These are phyloP conservation scores for Sporothrix luriei DNA, from an alignment of 2,329 filamentous ascomycete genomes.

Conservation along the genomic window DNA sequence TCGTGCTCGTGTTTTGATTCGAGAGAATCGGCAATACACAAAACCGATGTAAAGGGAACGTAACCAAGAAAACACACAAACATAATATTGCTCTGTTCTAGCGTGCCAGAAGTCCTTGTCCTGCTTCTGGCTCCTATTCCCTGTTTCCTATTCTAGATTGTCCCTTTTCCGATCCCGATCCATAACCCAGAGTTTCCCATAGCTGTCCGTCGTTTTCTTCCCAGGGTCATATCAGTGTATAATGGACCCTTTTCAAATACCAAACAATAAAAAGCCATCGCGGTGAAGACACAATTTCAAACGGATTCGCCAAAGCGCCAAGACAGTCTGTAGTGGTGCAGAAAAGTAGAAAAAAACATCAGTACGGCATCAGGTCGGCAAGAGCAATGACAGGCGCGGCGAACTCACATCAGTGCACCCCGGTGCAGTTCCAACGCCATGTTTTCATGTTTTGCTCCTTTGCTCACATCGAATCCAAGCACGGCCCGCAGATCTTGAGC, in stretches of 20 bases:
- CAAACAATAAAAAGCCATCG: slow-evolving; percentile 2
- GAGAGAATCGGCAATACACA: neutral
- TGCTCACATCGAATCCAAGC: slow-evolving; percentile 47
- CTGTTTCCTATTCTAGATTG: neutral
- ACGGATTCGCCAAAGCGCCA: slow-evolving; percentile 9
- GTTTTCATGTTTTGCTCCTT: neutral
- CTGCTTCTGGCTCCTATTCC: neutral
- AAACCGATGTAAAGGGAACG: neutral
- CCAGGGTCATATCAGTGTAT: neutral
- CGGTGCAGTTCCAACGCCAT: slow-evolving; percentile 1
- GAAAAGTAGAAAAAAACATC: too few relatives aligned
- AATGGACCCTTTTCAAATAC: neutral
- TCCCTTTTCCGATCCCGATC: neutral
- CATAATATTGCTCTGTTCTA: neutral
- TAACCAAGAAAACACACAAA: neutral
- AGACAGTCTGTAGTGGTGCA: too few relatives aligned
- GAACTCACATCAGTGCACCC: neutral
- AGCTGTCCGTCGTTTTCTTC: neutral
- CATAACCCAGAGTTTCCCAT: neutral
- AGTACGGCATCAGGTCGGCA: too few relatives aligned
- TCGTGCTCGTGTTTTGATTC: neutral
- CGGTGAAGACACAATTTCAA: neutral
- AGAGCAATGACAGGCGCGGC: too few relatives aligned
- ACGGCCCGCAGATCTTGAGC: slow-evolving; percentile 64
- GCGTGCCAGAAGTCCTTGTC: neutral